A percentile compares a stretch with the other conserved stretches of the same genome.
phyloP scores from a whole-genome alignment of 768 basidiomycete species.

The Leccinum boreale region DNA sequence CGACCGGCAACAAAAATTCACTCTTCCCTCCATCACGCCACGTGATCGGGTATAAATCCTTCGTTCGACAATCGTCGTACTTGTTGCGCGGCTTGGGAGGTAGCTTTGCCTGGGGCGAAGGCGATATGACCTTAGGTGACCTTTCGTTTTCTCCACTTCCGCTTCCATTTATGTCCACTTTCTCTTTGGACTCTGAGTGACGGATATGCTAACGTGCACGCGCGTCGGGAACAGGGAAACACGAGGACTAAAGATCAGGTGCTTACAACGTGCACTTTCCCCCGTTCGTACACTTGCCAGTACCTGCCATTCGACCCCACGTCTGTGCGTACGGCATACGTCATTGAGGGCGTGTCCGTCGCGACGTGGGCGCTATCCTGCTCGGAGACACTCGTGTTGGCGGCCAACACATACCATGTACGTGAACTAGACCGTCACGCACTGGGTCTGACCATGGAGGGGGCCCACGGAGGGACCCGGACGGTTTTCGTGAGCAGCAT shows the following conservation, averaged over 20 bases:
- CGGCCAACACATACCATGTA: constrained; percentile 50
- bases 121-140: not conserved
- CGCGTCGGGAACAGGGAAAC: not conserved
- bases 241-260: not conserved
- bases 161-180: not conserved
- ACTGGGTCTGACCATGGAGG: too few relatives aligned
- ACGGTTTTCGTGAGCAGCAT: too few relatives aligned
- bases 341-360: constrained; percentile 42
- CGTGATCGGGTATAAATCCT: constrained; percentile 57
- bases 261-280: constrained; percentile 59
- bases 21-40: constrained; percentile 57
- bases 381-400: constrained; percentile 43
- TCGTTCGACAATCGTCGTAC: constrained; percentile 39
- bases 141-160: not conserved
- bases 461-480: too few relatives aligned
- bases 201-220: constrained; percentile 40
- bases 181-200: constrained; percentile 19
- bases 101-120: constrained; percentile 8
- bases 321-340: constrained; percentile 39
- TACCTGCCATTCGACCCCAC: constrained; percentile 41
- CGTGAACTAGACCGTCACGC: constrained; percentile 28
- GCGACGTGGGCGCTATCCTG: constrained; percentile 45
- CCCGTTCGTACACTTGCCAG: constrained; percentile 50
- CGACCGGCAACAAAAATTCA: constrained; percentile 22
- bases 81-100: constrained; percentile 27